Conservation (phyloP, 495 filamentous ascomycete species). For the Oleoguttula mirabilis region DNA sequence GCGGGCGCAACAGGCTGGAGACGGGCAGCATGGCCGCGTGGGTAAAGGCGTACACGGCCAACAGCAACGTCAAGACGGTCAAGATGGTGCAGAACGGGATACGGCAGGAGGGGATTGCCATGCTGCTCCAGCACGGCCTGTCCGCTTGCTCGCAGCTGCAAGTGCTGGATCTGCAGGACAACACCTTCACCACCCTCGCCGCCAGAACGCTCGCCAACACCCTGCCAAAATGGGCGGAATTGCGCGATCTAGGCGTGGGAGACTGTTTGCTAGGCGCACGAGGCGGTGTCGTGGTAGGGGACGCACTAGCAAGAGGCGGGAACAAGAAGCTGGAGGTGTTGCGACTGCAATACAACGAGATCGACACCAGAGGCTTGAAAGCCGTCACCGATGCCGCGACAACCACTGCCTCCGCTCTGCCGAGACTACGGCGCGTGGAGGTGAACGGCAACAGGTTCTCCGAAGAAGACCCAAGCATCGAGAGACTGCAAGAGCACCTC, state of each 20-base stretch:
- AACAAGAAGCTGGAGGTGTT: slow-evolving; percentile 69
- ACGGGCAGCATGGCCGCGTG: slow-evolving; percentile 92
- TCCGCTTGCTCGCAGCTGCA: slow-evolving; percentile 49
- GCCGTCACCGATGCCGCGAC: slow-evolving; percentile 50
- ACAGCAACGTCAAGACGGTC: slow-evolving; percentile 65
- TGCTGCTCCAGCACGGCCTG: slow-evolving; percentile 65
- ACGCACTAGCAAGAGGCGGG: slow-evolving; percentile 58
- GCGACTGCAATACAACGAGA: slow-evolving; percentile 88
- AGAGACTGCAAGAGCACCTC: slow-evolving; percentile 39
- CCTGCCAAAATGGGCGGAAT: slow-evolving; percentile 56
- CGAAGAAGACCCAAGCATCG: slow-evolving; percentile 63
- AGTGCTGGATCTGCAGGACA: slow-evolving; percentile 87
- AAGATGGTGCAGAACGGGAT: slow-evolving; percentile 99
- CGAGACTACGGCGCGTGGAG: slow-evolving; percentile 66
- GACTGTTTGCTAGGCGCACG: slow-evolving; percentile 76
- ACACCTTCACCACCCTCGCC: slow-evolving; percentile 79
- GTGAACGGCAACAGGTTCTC: slow-evolving; percentile 91
- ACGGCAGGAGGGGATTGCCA: slow-evolving; percentile 76
- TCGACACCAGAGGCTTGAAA: slow-evolving; percentile 60
- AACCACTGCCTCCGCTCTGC: slow-evolving; percentile 45
- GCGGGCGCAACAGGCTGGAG: slow-evolving; percentile 88
- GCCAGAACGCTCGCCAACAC: slow-evolving; percentile 67
- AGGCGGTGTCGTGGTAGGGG: slow-evolving; percentile 60
- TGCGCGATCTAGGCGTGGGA: slow-evolving; percentile 75
- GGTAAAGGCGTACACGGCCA: slow-evolving; percentile 72